phyloP scores from a whole-genome alignment of 2,329 filamentous ascomycete species.

The Venturia pyrina region DNA sequence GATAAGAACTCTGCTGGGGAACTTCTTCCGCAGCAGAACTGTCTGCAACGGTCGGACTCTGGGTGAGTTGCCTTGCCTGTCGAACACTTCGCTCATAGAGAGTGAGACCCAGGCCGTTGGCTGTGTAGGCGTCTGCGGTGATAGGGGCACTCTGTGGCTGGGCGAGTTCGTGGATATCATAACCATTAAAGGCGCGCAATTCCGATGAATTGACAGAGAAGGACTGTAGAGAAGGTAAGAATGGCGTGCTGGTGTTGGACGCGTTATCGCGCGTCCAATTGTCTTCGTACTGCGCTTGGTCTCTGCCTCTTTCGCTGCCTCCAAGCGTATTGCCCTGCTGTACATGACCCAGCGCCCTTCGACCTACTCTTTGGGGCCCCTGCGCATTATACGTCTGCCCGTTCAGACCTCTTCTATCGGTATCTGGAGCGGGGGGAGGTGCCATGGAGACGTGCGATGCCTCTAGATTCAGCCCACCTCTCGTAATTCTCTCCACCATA shows the following conservation, averaged over 20 bases:
- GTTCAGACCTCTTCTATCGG: conserved; percentile 1
- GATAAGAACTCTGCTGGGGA: conserved; percentile 13
- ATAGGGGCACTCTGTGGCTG: not conserved
- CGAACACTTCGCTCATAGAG: not conserved
- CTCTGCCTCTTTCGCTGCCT: not conserved
- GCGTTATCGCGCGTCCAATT: not conserved
- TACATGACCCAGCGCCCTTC: not conserved
- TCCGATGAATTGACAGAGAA: conserved; percentile 12
- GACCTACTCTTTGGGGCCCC: not conserved
- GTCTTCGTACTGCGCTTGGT: not conserved
- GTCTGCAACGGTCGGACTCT: conserved; percentile 9
- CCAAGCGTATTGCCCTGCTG: not conserved
- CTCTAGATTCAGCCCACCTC: not conserved
- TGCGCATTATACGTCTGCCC: not conserved
- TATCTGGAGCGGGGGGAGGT: not conserved
- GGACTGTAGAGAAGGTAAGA: conserved; percentile 24
- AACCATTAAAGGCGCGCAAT: conserved; percentile 3
- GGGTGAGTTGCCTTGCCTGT: conserved; percentile 1
- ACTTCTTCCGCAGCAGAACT: not conserved
- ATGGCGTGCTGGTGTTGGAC: conserved; percentile 28
- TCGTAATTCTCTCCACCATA: conserved; percentile 9
- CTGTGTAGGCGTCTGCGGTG: not conserved
- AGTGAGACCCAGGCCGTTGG: conserved; percentile 3
- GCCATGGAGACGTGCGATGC: not conserved
- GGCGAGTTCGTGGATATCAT: not conserved